These are phyloP conservation scores for Leishmania mexicana DNA, from an alignment of 208 protist genomes.

Conservation along the genomic window DNA sequence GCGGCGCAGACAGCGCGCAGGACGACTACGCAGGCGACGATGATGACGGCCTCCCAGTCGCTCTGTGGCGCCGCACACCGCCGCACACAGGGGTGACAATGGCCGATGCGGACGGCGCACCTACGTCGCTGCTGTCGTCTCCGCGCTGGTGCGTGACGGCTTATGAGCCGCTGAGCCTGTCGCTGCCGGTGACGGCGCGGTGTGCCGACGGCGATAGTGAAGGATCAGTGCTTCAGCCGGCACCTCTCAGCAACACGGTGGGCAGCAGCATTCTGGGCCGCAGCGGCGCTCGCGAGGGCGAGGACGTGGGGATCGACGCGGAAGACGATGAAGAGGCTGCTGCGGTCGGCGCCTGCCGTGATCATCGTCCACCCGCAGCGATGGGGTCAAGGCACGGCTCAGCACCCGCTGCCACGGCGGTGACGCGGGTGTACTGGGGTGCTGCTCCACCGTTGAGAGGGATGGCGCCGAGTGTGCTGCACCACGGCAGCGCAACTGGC, in stretches of 20 bases:
- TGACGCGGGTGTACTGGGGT: constrained; percentile 7
- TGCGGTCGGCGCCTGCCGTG: neutral
- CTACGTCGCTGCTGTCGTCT: constrained; percentile 6
- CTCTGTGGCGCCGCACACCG: constrained; percentile 5
- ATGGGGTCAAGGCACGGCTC: neutral
- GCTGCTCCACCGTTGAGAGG: neutral
- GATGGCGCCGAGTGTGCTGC: neutral
- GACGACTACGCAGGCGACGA: neutral
- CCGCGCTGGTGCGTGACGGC: constrained; percentile 20
- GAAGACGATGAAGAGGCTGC: constrained; percentile 7
- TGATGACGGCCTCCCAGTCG: neutral
- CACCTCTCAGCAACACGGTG: neutral
- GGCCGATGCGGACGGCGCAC: neutral
- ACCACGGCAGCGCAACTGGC: neutral
- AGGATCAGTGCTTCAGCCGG: neutral
- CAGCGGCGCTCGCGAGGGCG: neutral
- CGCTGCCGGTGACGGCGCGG: neutral
- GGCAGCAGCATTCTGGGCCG: neutral
- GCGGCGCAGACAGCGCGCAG: neutral
- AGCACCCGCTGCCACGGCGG: neutral
- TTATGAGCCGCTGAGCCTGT: constrained; percentile 11
- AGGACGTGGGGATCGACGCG: neutral
- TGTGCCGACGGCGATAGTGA: neutral
- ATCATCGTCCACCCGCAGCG: neutral
- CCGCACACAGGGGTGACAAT: neutral